Conservation (phyloP, 176 grass and related monocot genomes). For the Oryza punctata region DNA sequence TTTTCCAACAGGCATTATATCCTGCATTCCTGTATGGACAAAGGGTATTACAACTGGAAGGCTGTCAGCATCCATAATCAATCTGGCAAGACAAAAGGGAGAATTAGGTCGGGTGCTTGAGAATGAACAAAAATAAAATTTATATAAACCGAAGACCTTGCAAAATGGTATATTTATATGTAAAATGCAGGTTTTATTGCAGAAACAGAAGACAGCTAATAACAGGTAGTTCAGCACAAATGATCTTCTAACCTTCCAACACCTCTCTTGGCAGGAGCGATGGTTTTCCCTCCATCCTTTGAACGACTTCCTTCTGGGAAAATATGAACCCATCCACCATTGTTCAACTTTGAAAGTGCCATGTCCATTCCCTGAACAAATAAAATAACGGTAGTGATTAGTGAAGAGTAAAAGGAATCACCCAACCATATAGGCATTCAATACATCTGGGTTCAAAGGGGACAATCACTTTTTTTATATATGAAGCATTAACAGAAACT, state of each 20-base stretch:
- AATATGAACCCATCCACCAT: slow-evolving; percentile 99
- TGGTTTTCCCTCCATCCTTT: slow-evolving; percentile 83
- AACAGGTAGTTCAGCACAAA: not conserved
- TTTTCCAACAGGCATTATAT: slow-evolving; percentile 92
- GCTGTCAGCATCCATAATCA: slow-evolving; percentile 88
- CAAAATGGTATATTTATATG: not conserved
- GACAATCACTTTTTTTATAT: not conserved
- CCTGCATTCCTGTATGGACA: slow-evolving; percentile 94
- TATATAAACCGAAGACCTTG: not conserved
- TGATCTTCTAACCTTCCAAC: slow-evolving; percentile 74
- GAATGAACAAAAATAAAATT: not conserved
- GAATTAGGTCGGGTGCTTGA: slow-evolving; percentile 20
- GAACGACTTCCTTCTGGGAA: slow-evolving; percentile 97
- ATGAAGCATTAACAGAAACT: not conserved
- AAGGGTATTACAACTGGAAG: slow-evolving; percentile 82
- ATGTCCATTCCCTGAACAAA: slow-evolving; percentile 86
- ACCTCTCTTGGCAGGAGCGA: slow-evolving; percentile 89
- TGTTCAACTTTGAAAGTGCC: slow-evolving; percentile 87
- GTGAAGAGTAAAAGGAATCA: not conserved
- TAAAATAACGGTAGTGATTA: not conserved
- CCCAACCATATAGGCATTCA: not conserved
- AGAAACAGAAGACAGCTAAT: not conserved
- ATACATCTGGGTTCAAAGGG: not conserved
- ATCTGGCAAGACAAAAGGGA: slow-evolving; percentile 46
- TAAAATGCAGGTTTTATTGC: not conserved